Evolutionary conservation across 202 grass and related monocot species (phyloP).

Genomic region (Elaeis oleifera): DNA sequence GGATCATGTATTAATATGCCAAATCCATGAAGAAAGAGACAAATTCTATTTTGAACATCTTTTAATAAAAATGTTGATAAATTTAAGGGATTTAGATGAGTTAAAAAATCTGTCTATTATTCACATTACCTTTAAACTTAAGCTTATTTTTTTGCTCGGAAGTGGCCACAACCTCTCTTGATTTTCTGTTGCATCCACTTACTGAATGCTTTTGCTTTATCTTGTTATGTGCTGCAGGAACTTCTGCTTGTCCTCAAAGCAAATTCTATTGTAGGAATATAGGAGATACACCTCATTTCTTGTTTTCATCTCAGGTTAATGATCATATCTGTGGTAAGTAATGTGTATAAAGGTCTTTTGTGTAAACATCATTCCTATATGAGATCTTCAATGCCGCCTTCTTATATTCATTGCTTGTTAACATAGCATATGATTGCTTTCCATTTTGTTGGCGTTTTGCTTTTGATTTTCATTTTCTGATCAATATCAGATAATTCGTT

Average conservation of each 20-base stretch:
- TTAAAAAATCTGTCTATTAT: too few relatives aligned
- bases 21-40: too few relatives aligned
- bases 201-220: background rate
- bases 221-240: slow-evolving; percentile 42
- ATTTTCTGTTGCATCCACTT: too few relatives aligned
- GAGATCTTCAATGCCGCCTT: background rate
- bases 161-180: too few relatives aligned
- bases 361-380: too few relatives aligned
- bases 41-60: too few relatives aligned
- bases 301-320: slow-evolving; percentile 95
- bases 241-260: slow-evolving; percentile 82
- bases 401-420: background rate
- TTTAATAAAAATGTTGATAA: too few relatives aligned
- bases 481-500: background rate
- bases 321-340: slow-evolving; percentile 77
- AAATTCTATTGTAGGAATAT: slow-evolving; percentile 80
- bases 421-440: background rate
- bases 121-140: too few relatives aligned
- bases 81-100: too few relatives aligned
- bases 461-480: slow-evolving; percentile 6
- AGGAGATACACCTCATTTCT: slow-evolving; percentile 48
- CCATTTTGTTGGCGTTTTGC: slow-evolving; percentile 9
- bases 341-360: background rate
- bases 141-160: too few relatives aligned
- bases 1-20: too few relatives aligned